A percentile compares a stretch with the other conserved stretches of the same genome.
These are phyloP conservation scores for Paramecium caudatum DNA, from an alignment of 73 alveolate genomes.

Conservation along the genomic window DNA sequence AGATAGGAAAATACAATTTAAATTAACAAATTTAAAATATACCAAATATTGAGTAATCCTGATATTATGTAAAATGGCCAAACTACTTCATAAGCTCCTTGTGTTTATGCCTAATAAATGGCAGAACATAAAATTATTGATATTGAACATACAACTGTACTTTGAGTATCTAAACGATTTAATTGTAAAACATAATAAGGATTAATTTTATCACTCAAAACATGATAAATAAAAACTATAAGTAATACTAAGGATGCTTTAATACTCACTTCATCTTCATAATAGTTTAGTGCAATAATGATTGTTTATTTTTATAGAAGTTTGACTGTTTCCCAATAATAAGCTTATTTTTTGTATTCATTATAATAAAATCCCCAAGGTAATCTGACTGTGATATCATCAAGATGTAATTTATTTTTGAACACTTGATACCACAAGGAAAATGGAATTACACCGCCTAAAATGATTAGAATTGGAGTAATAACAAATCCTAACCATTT, in stretches of 20 bases:
- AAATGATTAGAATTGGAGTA: not conserved
- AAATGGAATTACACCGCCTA: not conserved
- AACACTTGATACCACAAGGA: not conserved
- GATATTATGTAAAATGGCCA: slow-evolving; percentile 58
- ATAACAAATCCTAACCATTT: not conserved
- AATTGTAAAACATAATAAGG: slow-evolving; percentile 7
- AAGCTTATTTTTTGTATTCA: slow-evolving; percentile 37
- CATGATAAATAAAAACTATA: slow-evolving; percentile 31
- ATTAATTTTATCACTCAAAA: not conserved
- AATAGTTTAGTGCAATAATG: slow-evolving; percentile 23
- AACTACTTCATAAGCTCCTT: slow-evolving; percentile 24
- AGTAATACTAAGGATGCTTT: slow-evolving; percentile 30
- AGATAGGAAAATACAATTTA: slow-evolving; percentile 8
- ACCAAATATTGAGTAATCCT: not conserved
- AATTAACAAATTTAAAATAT: not conserved
- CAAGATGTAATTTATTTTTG: not conserved
- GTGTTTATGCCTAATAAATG: slow-evolving; percentile 30
- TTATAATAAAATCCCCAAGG: slow-evolving; percentile 29
- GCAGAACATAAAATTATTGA: slow-evolving; percentile 59
- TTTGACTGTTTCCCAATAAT: slow-evolving; percentile 61
- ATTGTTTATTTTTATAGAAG: slow-evolving; percentile 6
- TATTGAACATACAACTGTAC: slow-evolving; percentile 28
- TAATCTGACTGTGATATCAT: not conserved
- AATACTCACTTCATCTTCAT: slow-evolving; percentile 42
- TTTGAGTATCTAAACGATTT: slow-evolving; percentile 16